Conservation (phyloP, 1,139 yeast species). For the Lodderomyces pseudojiufengensis region DNA sequence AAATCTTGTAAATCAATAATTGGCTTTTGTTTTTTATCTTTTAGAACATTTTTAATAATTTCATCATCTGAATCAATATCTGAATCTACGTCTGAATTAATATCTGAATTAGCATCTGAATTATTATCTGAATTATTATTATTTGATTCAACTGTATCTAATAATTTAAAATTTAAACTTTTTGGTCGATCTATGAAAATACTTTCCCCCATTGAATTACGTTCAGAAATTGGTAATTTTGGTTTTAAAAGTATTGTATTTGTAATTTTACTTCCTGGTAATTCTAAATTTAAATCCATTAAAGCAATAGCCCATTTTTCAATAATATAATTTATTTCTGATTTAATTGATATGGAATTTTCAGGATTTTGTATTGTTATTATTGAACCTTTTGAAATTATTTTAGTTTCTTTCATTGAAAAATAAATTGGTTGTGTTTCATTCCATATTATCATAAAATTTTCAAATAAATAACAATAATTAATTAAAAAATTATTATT, state of each 20-base stretch:
- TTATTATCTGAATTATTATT: neutral
- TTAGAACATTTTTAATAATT: slow-evolving; percentile 7
- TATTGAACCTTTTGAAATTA: slow-evolving; percentile 10
- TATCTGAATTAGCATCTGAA: neutral
- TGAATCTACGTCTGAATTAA: neutral
- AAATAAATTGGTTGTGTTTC: slow-evolving; percentile 7
- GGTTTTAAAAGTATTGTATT: slow-evolving; percentile 26
- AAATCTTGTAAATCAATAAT: slow-evolving; percentile 2
- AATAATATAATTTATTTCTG: slow-evolving; percentile 22
- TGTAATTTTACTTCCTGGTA: slow-evolving; percentile 38
- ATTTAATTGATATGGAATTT: slow-evolving; percentile 6
- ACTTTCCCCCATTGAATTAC: no score
- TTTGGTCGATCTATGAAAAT: no score
- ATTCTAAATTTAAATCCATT: slow-evolving; percentile 28
- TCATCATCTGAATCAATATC: slow-evolving; percentile 13
- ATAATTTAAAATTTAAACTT: no score
- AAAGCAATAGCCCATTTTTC: slow-evolving; percentile 47
- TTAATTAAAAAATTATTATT: slow-evolving; percentile 12
- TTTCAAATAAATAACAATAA: slow-evolving; percentile 33
- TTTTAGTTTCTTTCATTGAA: slow-evolving; percentile 8
- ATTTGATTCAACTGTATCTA: no score
- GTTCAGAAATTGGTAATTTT: neutral
- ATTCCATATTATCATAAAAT: slow-evolving; percentile 27
- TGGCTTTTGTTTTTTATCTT: neutral
- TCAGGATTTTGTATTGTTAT: neutral